Base-by-base conservation (phyloP, 768 basidiomycete genomes). In the Amanita rimosa region DNA sequence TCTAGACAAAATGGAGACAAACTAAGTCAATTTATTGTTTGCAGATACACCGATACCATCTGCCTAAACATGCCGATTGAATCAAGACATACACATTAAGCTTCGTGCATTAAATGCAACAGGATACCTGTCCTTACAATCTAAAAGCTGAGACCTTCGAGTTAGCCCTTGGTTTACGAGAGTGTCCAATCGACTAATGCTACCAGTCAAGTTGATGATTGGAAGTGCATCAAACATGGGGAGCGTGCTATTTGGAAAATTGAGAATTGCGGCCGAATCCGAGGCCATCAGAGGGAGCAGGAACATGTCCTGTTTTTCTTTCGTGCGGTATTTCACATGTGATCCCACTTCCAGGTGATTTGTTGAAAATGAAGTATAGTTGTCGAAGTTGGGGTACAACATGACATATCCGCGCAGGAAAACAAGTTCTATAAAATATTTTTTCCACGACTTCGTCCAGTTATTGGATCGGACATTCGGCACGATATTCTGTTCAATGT, bases 371-470 rank as follows among this genome's bases (percentile, higher is more conserved):
- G 88, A 90, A 33, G 71, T 60, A 56, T 79, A 89, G 38, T 69
- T 71, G 36, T 68, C 72, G 58, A 78, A 92, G 65, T 92, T 93
- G 9, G 90, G 89, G 58, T 93, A 93, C 26, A 93, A 75, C 90
- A 92, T 92, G 45, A 80, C 76, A 63, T 88, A 89, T 2, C 89
- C 87, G 4, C 81, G 78, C 11, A 93, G 72, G 62, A 81, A 87
- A 36, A 78, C 79, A 48, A 92, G 71, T 62, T 93, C 90, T 63
- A 91, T 91, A 61, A 91, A 88, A 64, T 83, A 91, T 53, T 81
- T 82, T 63, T 93, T 93, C 90, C 90, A 93, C 6, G 85, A 89
- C 44, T 73, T 73, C 11, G 73, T 71, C 91, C 90, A 93, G 27
- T 69, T 65, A 67, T 87, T 92, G 27, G 87, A 91, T 38, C 88